A percentile compares a stretch with the other conserved stretches of the same genome.
These are phyloP conservation scores for Euphorbia pulcherrima DNA, from an alignment of 345 rosid genomes.

Conservation along the genomic window DNA sequence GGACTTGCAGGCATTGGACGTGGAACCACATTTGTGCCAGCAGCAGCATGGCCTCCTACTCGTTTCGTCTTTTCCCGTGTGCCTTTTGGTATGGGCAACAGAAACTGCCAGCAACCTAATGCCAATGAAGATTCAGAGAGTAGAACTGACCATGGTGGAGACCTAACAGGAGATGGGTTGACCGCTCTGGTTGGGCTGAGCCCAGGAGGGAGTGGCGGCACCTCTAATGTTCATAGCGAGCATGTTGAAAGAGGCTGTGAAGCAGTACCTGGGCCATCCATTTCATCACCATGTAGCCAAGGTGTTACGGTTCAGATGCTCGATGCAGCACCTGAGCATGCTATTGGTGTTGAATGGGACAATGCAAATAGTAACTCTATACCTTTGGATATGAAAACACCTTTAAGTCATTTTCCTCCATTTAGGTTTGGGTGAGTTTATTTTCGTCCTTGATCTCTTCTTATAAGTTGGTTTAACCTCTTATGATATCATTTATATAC, in stretches of 20 bases:
- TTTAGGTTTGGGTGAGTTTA: conserved; percentile 87
- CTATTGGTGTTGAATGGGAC: conserved; percentile 72
- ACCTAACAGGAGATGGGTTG: conserved; percentile 78
- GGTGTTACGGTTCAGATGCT: conserved; percentile 56
- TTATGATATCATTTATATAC: neutral
- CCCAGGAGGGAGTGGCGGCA: conserved; percentile 57
- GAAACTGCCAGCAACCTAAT: conserved; percentile 73
- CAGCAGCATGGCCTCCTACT: conserved; percentile 83
- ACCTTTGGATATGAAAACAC: conserved; percentile 87
- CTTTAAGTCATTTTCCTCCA: conserved; percentile 92
- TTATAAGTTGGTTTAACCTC: neutral
- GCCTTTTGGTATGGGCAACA: conserved; percentile 66
- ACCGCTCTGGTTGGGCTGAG: conserved; percentile 83
- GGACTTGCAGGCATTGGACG: conserved; percentile 98
- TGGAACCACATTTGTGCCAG: conserved; percentile 71
- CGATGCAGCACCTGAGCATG: conserved; percentile 60
- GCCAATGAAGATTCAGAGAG: conserved; percentile 81
- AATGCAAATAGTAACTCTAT: conserved; percentile 61
- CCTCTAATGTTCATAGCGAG: conserved; percentile 46
- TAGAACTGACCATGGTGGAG: conserved; percentile 70
- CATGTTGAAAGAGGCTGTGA: conserved; percentile 52
- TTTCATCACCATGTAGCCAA: conserved; percentile 41
- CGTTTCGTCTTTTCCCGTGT: conserved; percentile 90
- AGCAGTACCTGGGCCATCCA: conserved; percentile 44
- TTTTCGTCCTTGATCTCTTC: conserved; percentile 8